Percentiles rank a stretch among this genome's conserved stretches.
Evolutionary conservation across 2,329 filamentous ascomycete genomes (phyloP).

Genomic region (Fusarium camptoceras): DNA sequence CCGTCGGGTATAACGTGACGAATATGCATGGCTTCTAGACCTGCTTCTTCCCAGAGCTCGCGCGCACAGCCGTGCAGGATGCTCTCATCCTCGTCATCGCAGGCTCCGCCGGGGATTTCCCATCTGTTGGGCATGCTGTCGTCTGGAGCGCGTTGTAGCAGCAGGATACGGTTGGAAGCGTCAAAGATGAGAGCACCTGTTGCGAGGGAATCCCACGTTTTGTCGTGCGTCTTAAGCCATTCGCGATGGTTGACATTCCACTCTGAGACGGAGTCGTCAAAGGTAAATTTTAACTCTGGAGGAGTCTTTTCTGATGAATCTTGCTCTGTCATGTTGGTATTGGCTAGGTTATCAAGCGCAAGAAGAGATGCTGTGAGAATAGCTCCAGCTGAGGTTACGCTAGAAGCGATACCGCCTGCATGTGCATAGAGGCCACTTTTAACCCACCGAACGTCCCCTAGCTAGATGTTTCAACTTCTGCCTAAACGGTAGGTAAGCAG

Average conservation of each 20-base stretch:
- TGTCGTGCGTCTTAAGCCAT: conserved; percentile 43
- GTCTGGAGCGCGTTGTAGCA: conserved; percentile 59
- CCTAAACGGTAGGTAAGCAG: background rate
- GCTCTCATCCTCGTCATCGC: conserved; percentile 55
- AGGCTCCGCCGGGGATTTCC: conserved; percentile 63
- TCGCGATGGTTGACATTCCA: conserved; percentile 43
- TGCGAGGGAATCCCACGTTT: conserved; percentile 49
- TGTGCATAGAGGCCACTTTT: conserved; percentile 5
- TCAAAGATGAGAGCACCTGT: conserved; percentile 53
- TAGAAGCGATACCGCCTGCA: background rate
- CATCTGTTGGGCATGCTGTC: conserved; percentile 60
- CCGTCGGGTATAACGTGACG: conserved; percentile 48
- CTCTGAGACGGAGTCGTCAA: conserved; percentile 39
- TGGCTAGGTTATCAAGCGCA: background rate
- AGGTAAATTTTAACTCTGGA: conserved; percentile 38
- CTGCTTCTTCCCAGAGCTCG: conserved; percentile 62
- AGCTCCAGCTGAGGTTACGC: background rate
- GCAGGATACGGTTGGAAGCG: conserved; percentile 52
- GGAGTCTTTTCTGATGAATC: background rate
- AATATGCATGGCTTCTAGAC: conserved; percentile 51
- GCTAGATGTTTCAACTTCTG: background rate
- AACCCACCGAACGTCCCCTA: background rate
- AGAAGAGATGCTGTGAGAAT: background rate
- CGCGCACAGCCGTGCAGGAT: conserved; percentile 59
- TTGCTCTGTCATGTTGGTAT: conserved; percentile 19